Conservation (phyloP, 768 basidiomycete species). For the Pleurotus eryngii region DNA sequence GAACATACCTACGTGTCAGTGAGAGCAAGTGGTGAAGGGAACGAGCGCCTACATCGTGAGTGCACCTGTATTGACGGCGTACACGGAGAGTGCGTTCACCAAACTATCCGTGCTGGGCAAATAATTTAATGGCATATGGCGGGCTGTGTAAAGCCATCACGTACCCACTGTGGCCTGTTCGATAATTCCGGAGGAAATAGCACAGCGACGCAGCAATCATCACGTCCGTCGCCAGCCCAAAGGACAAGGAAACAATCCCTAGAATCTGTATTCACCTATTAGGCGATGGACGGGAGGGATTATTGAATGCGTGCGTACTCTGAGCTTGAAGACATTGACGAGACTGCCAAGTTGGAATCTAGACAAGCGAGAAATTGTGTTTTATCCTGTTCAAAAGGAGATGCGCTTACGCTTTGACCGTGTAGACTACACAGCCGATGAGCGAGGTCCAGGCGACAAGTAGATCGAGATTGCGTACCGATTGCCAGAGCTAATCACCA, state of each 20-base stretch:
- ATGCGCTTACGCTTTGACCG: slow-evolving; percentile 37
- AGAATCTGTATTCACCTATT: slow-evolving; percentile 30
- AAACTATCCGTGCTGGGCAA: slow-evolving; percentile 47
- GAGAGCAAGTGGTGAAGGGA: neutral
- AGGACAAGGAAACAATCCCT: slow-evolving; percentile 45
- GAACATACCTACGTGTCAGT: neutral
- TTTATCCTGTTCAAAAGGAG: no score
- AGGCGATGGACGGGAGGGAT: neutral
- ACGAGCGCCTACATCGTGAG: slow-evolving; percentile 46
- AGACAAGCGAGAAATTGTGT: neutral
- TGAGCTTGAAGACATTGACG: slow-evolving; percentile 29
- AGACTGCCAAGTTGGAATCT: slow-evolving; percentile 36
- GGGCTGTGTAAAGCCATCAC: neutral
- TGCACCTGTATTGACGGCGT: slow-evolving; percentile 60
- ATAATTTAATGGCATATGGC: neutral
- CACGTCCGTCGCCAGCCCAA: slow-evolving; percentile 49
- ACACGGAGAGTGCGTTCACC: slow-evolving; percentile 53
- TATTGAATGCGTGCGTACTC: slow-evolving; percentile 25
- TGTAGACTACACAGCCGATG: slow-evolving; percentile 31
- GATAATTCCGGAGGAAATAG: slow-evolving; percentile 50
- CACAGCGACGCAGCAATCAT: slow-evolving; percentile 49
- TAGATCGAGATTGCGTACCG: slow-evolving; percentile 20
- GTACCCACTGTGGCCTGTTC: slow-evolving; percentile 44
- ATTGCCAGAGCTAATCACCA: slow-evolving; percentile 28
- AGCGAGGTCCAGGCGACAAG: no score